phyloP scores from a whole-genome alignment of 148 eudicot genomes.

The Diospyros kaki region DNA sequence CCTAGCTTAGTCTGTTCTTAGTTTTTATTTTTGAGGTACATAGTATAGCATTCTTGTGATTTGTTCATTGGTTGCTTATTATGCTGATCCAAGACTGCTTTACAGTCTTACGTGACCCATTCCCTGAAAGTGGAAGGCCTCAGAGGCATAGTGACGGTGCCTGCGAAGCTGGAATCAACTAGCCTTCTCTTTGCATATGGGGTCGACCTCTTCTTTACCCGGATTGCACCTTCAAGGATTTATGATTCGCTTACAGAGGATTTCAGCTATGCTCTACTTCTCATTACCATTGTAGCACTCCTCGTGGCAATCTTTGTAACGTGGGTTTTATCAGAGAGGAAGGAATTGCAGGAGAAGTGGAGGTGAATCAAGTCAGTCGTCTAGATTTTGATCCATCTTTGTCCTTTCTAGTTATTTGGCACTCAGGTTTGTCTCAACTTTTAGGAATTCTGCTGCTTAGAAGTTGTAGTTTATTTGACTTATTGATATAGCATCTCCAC shows the following conservation, averaged over 20 bases:
- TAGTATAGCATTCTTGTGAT: neutral
- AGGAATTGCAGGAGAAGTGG: constrained; percentile 95
- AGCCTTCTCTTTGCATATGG: constrained; percentile 86
- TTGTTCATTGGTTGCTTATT: neutral
- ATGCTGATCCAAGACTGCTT: neutral
- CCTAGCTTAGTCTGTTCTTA: neutral
- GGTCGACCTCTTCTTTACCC: constrained; percentile 78
- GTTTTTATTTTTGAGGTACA: neutral
- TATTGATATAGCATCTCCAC: constrained; percentile 2
- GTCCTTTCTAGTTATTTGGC: neutral
- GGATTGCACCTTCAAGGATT: constrained; percentile 84
- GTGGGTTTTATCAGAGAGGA: constrained; percentile 87
- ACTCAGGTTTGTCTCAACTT: neutral
- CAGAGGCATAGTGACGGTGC: constrained; percentile 69
- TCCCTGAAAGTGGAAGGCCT: constrained; percentile 91
- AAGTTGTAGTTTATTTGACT: neutral
- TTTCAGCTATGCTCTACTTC: constrained; percentile 91
- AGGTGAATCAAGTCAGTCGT: constrained; percentile 39
- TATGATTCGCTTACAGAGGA: constrained; percentile 96
- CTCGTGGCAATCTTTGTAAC: constrained; percentile 78
- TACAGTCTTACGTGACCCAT: constrained; percentile 87
- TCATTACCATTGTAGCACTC: constrained; percentile 79
- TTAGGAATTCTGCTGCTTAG: neutral
- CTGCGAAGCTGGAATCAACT: constrained; percentile 96
- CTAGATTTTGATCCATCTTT: neutral